A percentile compares a stretch with the other conserved stretches of the same genome.
Conservation (phyloP, 805 yeast genomes). For the Clavispora asparagi region DNA sequence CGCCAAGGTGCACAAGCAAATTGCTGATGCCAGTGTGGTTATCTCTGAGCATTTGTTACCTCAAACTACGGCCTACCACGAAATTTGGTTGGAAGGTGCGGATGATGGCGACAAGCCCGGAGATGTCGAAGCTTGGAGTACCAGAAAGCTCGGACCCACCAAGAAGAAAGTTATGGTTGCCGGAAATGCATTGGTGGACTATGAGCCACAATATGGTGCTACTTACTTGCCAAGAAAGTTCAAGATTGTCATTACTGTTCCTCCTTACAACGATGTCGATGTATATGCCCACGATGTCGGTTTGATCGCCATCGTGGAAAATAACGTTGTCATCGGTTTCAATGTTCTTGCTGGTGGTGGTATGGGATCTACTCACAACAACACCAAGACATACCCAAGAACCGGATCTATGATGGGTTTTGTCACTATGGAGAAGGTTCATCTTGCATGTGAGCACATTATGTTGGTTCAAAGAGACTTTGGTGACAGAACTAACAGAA, state of each 20-base stretch:
- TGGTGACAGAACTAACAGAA: conserved; percentile 94
- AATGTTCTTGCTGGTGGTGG: conserved; percentile 96
- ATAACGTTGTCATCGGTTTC: conserved; percentile 66
- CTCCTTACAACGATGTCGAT: conserved; percentile 95
- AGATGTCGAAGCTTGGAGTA: conserved; percentile 60
- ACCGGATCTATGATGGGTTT: conserved; percentile 86
- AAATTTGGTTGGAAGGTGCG: conserved; percentile 88
- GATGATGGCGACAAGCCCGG: conserved; percentile 66
- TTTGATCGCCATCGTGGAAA: conserved; percentile 75
- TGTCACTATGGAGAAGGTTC: conserved; percentile 60
- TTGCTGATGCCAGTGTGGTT: conserved; percentile 54
- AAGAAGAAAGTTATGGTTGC: conserved; percentile 80
- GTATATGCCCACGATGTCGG: conserved; percentile 96
- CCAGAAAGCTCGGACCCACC: conserved; percentile 68
- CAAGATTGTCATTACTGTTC: conserved; percentile 90
- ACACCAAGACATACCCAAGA: conserved; percentile 94
- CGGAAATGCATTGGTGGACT: conserved; percentile 75
- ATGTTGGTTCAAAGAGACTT: conserved; percentile 91
- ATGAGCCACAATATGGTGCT: conserved; percentile 85
- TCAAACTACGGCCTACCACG: conserved; percentile 91
- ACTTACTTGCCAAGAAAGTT: conserved; percentile 92
- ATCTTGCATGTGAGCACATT: conserved; percentile 79
- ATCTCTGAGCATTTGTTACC: conserved; percentile 85
- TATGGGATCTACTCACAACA: conserved; percentile 98
- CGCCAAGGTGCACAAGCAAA: conserved; percentile 74